Conservation (phyloP, 2,329 filamentous ascomycete genomes). For the Xylaria multiplex region DNA sequence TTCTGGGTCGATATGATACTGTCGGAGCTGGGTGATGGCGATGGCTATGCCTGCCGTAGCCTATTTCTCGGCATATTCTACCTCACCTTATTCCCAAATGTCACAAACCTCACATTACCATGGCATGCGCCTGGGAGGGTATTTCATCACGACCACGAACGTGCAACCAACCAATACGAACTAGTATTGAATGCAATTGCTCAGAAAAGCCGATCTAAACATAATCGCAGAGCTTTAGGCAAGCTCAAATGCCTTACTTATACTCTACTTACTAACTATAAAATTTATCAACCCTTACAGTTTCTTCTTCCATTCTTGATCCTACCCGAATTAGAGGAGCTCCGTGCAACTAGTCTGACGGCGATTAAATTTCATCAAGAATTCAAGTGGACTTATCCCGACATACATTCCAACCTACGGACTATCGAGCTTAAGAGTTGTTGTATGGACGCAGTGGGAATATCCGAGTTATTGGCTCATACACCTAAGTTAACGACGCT, state of each 20-base stretch:
- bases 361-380: conserved; percentile 9
- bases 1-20: conserved; percentile 23
- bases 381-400: conserved; percentile 29
- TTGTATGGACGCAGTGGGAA: conserved; percentile 24
- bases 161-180: conserved; percentile 6
- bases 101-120: conserved; percentile 20
- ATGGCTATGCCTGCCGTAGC: conserved; percentile 1
- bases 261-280: conserved; percentile 4
- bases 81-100: conserved; percentile 25
- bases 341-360: conserved; percentile 15
- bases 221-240: conserved; percentile 11
- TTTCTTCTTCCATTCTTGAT: conserved; percentile 15
- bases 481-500: conserved; percentile 31
- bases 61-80: conserved; percentile 23
- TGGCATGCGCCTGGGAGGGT: not conserved
- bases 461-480: conserved; percentile 33
- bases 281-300: conserved; percentile 10
- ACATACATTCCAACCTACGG: conserved; percentile 24
- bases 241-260: conserved; percentile 17
- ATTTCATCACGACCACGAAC: not conserved
- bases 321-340: conserved; percentile 10
- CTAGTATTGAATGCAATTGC: conserved; percentile 12
- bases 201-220: not conserved
- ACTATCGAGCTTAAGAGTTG: conserved; percentile 25
- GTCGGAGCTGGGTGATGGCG: conserved; percentile 11